Evolutionary conservation across 2,329 filamentous ascomycete species (phyloP).

Genomic region (Dactylonectria macrodidyma): DNA sequence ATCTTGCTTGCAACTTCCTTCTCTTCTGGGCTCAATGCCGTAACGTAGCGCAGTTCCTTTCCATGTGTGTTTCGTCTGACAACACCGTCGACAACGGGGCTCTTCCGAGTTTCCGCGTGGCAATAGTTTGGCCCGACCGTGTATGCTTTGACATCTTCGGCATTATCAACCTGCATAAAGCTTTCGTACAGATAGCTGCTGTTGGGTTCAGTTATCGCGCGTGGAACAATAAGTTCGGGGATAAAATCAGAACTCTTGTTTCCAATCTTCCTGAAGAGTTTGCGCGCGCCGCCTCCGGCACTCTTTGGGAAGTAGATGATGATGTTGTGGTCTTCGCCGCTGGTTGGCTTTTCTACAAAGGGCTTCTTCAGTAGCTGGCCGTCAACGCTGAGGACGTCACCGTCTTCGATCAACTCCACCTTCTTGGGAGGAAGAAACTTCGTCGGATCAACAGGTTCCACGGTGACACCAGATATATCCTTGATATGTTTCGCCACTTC

Average conservation of each 20-base stretch:
- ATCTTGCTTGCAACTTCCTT: conserved; percentile 91
- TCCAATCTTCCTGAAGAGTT: conserved; percentile 96
- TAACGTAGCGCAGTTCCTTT: conserved; percentile 97
- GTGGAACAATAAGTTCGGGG: conserved; percentile 80
- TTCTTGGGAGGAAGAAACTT: conserved; percentile 75
- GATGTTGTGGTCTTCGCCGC: conserved; percentile 98
- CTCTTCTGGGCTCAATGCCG: conserved; percentile 84
- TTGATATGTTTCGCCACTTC: conserved; percentile 87
- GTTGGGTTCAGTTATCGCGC: conserved; percentile 84
- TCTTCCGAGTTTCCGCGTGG: conserved; percentile 97
- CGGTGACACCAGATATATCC: conserved; percentile 82
- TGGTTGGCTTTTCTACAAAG: conserved; percentile 99
- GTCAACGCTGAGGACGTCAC: conserved; percentile 90
- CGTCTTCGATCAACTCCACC: conserved; percentile 90
- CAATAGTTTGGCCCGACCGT: conserved; percentile 95
- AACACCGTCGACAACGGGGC: conserved; percentile 95
- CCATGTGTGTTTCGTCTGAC: conserved; percentile 97
- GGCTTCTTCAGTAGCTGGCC: conserved; percentile 87
- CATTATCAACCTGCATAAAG: conserved; percentile 96
- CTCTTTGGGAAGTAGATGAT: conserved; percentile 96
- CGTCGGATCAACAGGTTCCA: conserved; percentile 79
- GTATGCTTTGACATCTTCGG: conserved; percentile 98
- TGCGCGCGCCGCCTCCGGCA: conserved; percentile 88
- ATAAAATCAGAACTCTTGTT: conserved; percentile 99
- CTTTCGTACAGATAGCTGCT: conserved; percentile 97